Base-by-base conservation (phyloP, 1,284 basidiomycete genomes). In the Sporisorium exsertum region DNA sequence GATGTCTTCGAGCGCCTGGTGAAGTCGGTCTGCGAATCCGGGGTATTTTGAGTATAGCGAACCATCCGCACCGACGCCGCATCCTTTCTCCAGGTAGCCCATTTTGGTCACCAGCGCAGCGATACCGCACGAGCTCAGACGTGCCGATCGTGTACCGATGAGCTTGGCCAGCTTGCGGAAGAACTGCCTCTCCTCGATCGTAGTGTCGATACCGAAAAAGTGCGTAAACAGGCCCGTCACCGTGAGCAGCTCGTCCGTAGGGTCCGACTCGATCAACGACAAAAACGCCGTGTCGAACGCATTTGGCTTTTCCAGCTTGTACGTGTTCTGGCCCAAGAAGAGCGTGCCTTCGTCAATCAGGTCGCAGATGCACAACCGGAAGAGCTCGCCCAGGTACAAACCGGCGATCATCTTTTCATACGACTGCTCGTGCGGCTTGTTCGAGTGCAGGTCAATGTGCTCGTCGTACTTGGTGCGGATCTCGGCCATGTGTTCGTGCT, bases 351-450 rank as follows among this genome's bases (percentile, higher is more conserved):
- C 92, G 85, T 99, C 96, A 85, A 97, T 94, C 75, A 99, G 91
- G 86, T 99, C 96, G 86, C 92, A 94, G 71, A 99, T 89, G 79
- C 97, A 92, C 29, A 99, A 89, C 32, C 96, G 92, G 84, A 98
- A 90, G 80, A 98, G 93, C 87, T 99, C 96, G 78, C 96, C 96
- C 29, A 99, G 91, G 87, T 99, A 99, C 59, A 96, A 91, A 66
- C 96, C 96, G 0, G 96, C 96, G 78, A 99, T 98, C 85, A 98
- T 92, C 93, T 99, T 99, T 90, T 98, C 89, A 79, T 95, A 95
- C 0, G 93, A 90, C 87, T 99, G 96, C 87, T 98, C 94, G 58
- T 92, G 92, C 3, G 95, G 94, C 87, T 99, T 99, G 89, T 98
- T 98, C 5, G 94, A 96, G 12, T 90, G 89, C 81, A 97, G 91